Evolutionary conservation across 1,284 basidiomycete species (phyloP).

Genomic region (Sporisorium exsertum): DNA sequence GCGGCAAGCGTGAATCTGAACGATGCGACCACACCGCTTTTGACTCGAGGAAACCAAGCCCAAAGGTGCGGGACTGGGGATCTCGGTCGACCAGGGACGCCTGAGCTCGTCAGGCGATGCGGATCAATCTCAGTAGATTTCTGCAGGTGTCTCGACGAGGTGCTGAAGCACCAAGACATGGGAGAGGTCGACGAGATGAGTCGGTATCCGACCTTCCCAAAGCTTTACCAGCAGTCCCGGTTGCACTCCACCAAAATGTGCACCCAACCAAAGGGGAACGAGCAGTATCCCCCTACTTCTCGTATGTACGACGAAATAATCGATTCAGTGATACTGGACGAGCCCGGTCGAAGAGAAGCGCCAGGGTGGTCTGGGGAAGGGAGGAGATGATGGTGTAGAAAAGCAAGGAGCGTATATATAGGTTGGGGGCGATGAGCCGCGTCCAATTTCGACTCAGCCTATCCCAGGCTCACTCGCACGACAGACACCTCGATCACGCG

Average conservation of each 20-base stretch:
- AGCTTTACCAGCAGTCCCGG: neutral
- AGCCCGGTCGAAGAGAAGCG: slow-evolving; percentile 15
- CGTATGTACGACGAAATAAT: slow-evolving; percentile 3
- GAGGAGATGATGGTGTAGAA: slow-evolving; percentile 8
- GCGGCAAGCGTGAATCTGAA: neutral
- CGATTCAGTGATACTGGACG: slow-evolving; percentile 18
- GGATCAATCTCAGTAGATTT: neutral
- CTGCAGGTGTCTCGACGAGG: neutral
- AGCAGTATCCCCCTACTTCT: neutral
- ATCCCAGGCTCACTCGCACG: slow-evolving; percentile 20
- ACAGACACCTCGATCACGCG: slow-evolving; percentile 19
- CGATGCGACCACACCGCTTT: neutral
- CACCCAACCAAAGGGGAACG: neutral
- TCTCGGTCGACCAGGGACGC: neutral
- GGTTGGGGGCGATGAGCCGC: slow-evolving; percentile 34
- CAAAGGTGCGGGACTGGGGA: neutral
- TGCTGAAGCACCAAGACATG: neutral
- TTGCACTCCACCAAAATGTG: neutral
- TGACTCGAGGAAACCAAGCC: neutral
- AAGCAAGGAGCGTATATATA: slow-evolving; percentile 38
- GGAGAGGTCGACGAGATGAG: neutral
- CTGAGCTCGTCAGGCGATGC: neutral
- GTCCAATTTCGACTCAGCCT: slow-evolving; percentile 22
- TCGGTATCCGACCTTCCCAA: neutral
- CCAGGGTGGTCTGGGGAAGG: slow-evolving; percentile 16